Evolutionary conservation across 768 basidiomycete genomes (phyloP).

Genomic region (Plicaturopsis crispa): DNA sequence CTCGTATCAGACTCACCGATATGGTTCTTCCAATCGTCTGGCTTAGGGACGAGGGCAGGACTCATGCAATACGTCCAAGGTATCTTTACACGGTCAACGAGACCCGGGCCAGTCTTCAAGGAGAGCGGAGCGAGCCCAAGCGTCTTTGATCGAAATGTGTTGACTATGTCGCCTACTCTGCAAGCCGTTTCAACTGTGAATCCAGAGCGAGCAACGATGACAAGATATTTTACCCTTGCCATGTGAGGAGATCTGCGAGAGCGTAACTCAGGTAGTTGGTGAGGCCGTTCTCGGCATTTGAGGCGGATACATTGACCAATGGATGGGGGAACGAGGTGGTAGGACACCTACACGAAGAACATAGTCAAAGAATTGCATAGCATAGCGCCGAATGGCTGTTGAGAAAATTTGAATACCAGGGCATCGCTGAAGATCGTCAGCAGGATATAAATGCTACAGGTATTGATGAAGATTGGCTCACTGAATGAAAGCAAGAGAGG

Average conservation of each 20-base stretch:
- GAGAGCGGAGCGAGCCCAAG: constrained; percentile 43
- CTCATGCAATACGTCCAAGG: constrained; percentile 64
- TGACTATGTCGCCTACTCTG: constrained; percentile 54
- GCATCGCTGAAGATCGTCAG: constrained; percentile 43
- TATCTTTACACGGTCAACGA: constrained; percentile 44
- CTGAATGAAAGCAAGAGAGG: constrained; percentile 52
- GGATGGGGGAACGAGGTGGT: constrained; percentile 55
- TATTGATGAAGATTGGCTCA: constrained; percentile 17
- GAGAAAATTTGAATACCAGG: constrained; percentile 32
- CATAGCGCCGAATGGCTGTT: not conserved
- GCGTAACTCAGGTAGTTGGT: constrained; percentile 54
- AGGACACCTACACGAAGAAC: constrained; percentile 28
- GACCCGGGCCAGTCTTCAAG: constrained; percentile 39
- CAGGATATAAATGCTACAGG: not conserved
- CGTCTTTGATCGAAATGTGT: constrained; percentile 41
- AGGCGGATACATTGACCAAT: constrained; percentile 47
- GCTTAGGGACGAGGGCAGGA: constrained; percentile 49
- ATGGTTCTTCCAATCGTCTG: constrained; percentile 54
- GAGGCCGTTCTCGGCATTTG: constrained; percentile 44
- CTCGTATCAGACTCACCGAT: constrained; percentile 35
- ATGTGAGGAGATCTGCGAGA: constrained; percentile 51
- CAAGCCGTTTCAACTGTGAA: not conserved
- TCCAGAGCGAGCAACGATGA: constrained; percentile 2
- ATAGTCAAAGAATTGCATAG: constrained; percentile 2
- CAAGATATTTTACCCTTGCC: constrained; percentile 38